Evolutionary conservation across 495 filamentous ascomycete genomes (phyloP).

Genomic region (Aspergillus heteromorphus): DNA sequence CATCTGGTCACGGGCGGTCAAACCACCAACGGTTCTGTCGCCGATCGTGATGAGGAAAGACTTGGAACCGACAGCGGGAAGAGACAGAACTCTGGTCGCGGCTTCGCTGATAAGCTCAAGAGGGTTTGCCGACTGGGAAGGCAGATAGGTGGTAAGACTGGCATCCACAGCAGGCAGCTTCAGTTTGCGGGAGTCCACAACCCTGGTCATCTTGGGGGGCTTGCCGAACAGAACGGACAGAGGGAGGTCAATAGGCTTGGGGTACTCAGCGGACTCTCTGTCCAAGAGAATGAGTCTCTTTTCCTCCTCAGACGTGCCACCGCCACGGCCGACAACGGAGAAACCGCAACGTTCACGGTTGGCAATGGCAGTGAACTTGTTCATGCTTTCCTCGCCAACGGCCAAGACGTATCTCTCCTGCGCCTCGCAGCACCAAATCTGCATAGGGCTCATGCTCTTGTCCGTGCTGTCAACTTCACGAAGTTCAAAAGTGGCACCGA

Average conservation of each 20-base stretch:
- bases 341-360: slow-evolving; percentile 86
- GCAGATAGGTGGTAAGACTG: slow-evolving; percentile 55
- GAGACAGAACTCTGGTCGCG: slow-evolving; percentile 69
- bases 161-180: slow-evolving; percentile 68
- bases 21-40: slow-evolving; percentile 84
- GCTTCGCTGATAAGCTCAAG: slow-evolving; percentile 65
- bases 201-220: slow-evolving; percentile 74
- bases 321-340: slow-evolving; percentile 82
- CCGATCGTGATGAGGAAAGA: slow-evolving; percentile 96
- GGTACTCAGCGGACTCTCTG: slow-evolving; percentile 68
- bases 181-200: slow-evolving; percentile 68
- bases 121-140: slow-evolving; percentile 50
- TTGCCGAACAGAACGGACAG: slow-evolving; percentile 92
- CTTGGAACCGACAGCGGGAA: slow-evolving; percentile 91
- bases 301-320: slow-evolving; percentile 54
- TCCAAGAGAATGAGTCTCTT: slow-evolving; percentile 76
- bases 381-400: slow-evolving; percentile 70
- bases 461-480: slow-evolving; percentile 88
- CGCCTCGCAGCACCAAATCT: slow-evolving; percentile 97
- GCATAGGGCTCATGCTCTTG: slow-evolving; percentile 83
- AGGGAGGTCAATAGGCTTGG: slow-evolving; percentile 81
- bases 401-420: slow-evolving; percentile 92
- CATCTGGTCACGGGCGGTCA: slow-evolving; percentile 89
- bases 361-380: slow-evolving; percentile 78
- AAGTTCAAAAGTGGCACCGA: slow-evolving; percentile 85